Evolutionary conservation across 2,329 filamentous ascomycete genomes (phyloP).

Genomic region (Didymella exigua): DNA sequence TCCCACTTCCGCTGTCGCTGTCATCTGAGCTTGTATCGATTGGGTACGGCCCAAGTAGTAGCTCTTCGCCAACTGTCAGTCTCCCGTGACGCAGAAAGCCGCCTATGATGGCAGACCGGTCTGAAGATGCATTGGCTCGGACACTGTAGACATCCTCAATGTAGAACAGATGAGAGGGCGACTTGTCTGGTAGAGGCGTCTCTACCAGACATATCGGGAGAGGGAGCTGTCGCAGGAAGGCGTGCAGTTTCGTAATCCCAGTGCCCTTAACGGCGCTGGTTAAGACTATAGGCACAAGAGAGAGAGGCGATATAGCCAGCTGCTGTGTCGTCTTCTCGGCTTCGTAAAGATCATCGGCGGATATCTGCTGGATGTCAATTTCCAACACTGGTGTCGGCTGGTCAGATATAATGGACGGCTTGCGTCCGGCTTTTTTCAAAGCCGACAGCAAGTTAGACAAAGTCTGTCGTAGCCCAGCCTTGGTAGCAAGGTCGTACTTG

Average conservation of each 20-base stretch:
- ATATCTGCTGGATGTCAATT: slow-evolving; percentile 60
- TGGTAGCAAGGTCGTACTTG: slow-evolving; percentile 86
- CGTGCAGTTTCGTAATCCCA: slow-evolving; percentile 81
- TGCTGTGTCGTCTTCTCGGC: slow-evolving; percentile 61
- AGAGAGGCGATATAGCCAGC: slow-evolving; percentile 54
- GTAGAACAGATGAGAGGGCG: slow-evolving; percentile 74
- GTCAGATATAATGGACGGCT: slow-evolving; percentile 69
- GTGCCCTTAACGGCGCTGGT: slow-evolving; percentile 85
- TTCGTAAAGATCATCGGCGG: slow-evolving; percentile 62
- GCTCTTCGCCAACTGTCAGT: slow-evolving; percentile 75
- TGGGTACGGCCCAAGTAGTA: slow-evolving; percentile 75
- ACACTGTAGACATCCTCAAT: slow-evolving; percentile 84
- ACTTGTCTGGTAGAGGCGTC: slow-evolving; percentile 36
- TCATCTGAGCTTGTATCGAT: slow-evolving; percentile 41
- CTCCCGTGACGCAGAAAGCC: slow-evolving; percentile 82
- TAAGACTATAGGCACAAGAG: slow-evolving; percentile 79
- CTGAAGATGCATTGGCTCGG: slow-evolving; percentile 51
- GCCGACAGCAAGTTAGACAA: slow-evolving; percentile 75
- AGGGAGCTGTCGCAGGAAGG: slow-evolving; percentile 77
- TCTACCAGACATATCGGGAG: slow-evolving; percentile 60
- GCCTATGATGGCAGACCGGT: slow-evolving; percentile 69
- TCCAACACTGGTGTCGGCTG: slow-evolving; percentile 36
- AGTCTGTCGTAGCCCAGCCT: slow-evolving; percentile 69
- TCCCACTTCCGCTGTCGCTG: slow-evolving; percentile 45
- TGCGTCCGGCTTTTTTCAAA: slow-evolving; percentile 75